A percentile compares a stretch with the other conserved stretches of the same genome.
phyloP scores from a whole-genome alignment of 805 yeast species.

The Candida andamanensis region DNA sequence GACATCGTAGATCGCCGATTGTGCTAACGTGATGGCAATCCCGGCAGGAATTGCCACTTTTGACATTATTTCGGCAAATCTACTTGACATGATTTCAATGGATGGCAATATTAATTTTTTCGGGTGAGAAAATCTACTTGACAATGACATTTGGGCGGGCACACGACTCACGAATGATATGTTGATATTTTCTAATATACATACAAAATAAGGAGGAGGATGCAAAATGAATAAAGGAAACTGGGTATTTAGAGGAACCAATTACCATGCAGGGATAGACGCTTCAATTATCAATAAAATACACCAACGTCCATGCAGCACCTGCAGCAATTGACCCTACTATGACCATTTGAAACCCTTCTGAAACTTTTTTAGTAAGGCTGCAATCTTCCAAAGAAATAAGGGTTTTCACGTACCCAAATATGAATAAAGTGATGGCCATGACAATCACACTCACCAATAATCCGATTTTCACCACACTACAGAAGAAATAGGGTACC shows the following conservation, averaged over 20 bases:
- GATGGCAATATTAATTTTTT: too few species aligned
- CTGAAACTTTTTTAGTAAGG: constrained; percentile 53
- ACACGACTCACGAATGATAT: too few species aligned
- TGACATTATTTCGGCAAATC: constrained; percentile 32
- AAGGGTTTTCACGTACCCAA: constrained; percentile 82
- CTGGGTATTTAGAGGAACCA: too few species aligned
- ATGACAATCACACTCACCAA: constrained; percentile 70
- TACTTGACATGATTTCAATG: constrained; percentile 24
- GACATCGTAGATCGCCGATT: constrained; percentile 87
- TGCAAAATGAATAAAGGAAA: too few species aligned
- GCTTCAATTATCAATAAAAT: constrained; percentile 52
- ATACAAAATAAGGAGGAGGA: too few species aligned
- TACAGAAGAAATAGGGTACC: constrained; percentile 82
- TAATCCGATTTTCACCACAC: constrained; percentile 72
- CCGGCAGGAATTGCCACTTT: constrained; percentile 68
- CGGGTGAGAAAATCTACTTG: too few species aligned
- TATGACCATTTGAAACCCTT: constrained; percentile 88
- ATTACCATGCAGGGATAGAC: too few species aligned
- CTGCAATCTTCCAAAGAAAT: constrained; percentile 75
- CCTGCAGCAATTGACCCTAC: constrained; percentile 98
- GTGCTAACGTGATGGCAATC: constrained; percentile 62
- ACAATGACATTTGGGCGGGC: too few species aligned
- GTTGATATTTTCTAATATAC: too few species aligned
- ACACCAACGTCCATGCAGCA: constrained; percentile 91
- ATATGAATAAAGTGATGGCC: constrained; percentile 78